phyloP scores from a whole-genome alignment of 495 filamentous ascomycete genomes.

The Aspergillus sclerotioniger region DNA sequence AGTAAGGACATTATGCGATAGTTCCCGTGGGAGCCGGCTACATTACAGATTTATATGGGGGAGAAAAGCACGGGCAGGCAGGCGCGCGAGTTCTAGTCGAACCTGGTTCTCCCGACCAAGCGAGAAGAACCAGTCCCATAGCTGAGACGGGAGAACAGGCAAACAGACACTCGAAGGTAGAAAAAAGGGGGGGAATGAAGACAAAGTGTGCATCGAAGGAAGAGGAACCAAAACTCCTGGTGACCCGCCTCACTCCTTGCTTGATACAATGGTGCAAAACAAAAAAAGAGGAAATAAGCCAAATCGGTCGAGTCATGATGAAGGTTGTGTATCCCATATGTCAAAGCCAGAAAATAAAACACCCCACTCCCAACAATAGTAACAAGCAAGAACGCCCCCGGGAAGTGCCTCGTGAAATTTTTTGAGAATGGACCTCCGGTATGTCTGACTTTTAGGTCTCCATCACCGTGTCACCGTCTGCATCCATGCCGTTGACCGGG shows the following conservation, averaged over 20 bases:
- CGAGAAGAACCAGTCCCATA: no score
- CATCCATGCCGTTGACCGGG: conserved; percentile 29
- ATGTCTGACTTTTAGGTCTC: conserved; percentile 26
- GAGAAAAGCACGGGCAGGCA: no score
- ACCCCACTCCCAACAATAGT: conserved; percentile 11
- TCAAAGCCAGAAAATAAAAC: conserved; percentile 4
- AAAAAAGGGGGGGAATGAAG: not conserved
- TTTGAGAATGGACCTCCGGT: not conserved
- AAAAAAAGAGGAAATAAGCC: conserved; percentile 15
- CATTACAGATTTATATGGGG: no score
- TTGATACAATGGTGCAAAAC: conserved; percentile 27
- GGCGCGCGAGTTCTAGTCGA: no score
- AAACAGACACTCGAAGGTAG: not conserved
- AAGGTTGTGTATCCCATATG: not conserved
- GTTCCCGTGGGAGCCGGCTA: no score
- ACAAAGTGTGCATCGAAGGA: not conserved
- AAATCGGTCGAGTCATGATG: conserved; percentile 1
- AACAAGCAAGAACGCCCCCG: conserved; percentile 9
- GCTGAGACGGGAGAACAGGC: no score
- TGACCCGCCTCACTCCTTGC: conserved; percentile 36
- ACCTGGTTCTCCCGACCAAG: no score
- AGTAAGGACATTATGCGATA: no score
- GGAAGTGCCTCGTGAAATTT: not conserved
- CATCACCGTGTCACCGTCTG: conserved; percentile 40
- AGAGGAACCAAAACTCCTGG: conserved; percentile 23